Evolutionary conservation across 1,284 basidiomycete species (phyloP).

Genomic region (Pseudozyma flocculosa): DNA sequence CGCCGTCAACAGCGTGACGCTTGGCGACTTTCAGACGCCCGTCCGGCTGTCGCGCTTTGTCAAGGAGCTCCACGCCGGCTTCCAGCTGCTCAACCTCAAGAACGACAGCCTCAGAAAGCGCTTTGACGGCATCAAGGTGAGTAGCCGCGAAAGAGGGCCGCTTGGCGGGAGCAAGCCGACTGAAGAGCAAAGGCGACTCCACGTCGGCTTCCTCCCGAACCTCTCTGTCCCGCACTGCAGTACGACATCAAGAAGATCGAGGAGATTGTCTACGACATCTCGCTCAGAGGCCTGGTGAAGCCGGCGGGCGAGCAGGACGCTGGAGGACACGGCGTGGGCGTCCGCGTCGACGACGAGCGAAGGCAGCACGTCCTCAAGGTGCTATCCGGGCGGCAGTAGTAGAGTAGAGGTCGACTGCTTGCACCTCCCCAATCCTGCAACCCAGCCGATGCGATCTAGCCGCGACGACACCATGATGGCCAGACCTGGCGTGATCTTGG

Average conservation of each 20-base stretch:
- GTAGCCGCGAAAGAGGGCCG: too few species aligned
- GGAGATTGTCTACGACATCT: constrained; percentile 55
- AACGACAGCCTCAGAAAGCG: constrained; percentile 53
- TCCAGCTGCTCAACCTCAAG: constrained; percentile 56
- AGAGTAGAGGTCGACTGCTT: too few species aligned
- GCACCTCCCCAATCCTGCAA: too few species aligned
- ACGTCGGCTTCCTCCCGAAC: too few species aligned
- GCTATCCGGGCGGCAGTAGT: not conserved
- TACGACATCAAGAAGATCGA: constrained; percentile 57
- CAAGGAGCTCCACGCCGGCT: constrained; percentile 52
- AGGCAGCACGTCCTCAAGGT: constrained; percentile 1
- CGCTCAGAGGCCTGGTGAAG: constrained; percentile 33
- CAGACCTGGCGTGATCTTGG: too few species aligned
- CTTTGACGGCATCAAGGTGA: constrained; percentile 54
- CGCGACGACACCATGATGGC: too few species aligned
- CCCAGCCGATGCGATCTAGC: too few species aligned
- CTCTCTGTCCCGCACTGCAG: constrained; percentile 15
- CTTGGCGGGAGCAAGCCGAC: too few species aligned
- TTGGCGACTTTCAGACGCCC: constrained; percentile 45
- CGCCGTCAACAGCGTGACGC: constrained; percentile 38
- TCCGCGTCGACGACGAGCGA: not conserved
- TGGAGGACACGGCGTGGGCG: constrained; percentile 13
- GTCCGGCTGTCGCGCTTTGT: constrained; percentile 44
- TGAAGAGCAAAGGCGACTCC: too few species aligned
- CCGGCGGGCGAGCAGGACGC: constrained; percentile 3